phyloP scores from a whole-genome alignment of 208 protist genomes.

The Acanthamoeba lenticulata region DNA sequence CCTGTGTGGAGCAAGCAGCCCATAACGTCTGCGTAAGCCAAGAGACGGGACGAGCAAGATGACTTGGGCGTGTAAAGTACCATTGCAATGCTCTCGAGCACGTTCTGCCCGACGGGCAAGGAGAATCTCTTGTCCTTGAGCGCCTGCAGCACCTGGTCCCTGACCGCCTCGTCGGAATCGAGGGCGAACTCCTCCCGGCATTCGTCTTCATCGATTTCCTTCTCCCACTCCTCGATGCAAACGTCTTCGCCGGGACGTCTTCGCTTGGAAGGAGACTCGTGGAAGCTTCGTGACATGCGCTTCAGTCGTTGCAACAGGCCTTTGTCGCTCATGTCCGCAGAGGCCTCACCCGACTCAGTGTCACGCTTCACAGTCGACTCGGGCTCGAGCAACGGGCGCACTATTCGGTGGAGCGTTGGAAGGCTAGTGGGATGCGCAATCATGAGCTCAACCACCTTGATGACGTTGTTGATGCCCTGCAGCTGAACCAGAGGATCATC shows the following conservation, averaged over 20 bases:
- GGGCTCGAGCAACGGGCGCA: background rate
- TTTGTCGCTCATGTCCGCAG: background rate
- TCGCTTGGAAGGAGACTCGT: slow-evolving; percentile 30
- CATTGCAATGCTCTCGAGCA: background rate
- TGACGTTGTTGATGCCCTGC: slow-evolving; percentile 32
- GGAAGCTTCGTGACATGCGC: slow-evolving; percentile 39
- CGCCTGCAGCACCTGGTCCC: background rate
- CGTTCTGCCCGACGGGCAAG: background rate
- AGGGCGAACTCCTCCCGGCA: background rate
- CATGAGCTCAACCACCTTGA: slow-evolving; percentile 30
- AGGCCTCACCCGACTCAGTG: background rate
- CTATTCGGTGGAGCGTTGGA: background rate
- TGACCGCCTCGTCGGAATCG: background rate
- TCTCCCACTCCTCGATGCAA: slow-evolving; percentile 31
- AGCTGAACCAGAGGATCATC: background rate
- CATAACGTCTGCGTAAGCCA: no score
- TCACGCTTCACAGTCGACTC: background rate
- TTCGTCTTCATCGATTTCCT: background rate
- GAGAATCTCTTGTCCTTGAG: slow-evolving; percentile 34
- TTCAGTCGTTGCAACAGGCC: slow-evolving; percentile 40
- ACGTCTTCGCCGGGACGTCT: background rate
- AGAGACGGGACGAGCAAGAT: no score
- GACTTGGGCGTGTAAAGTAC: no score
- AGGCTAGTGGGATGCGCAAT: background rate
- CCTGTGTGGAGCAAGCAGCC: background rate